Conservation (phyloP, 2,329 filamentous ascomycete species). For the Colletotrichum graminicola region DNA sequence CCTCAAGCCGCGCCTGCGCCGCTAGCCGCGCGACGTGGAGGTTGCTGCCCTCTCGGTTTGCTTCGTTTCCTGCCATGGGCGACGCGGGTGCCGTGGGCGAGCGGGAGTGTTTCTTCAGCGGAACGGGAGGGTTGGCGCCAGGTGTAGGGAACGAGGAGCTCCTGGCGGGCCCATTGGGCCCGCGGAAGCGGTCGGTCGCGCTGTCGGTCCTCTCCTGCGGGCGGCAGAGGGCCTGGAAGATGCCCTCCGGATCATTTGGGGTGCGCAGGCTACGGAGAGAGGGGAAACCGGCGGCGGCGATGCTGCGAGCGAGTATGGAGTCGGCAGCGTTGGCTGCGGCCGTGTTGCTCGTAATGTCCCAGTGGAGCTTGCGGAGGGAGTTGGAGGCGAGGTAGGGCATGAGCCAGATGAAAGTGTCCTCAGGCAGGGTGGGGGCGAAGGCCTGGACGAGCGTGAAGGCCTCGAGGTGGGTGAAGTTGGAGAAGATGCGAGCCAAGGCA, state of each 20-base stretch:
- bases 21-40: slow-evolving; percentile 68
- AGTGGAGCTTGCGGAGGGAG: slow-evolving; percentile 68
- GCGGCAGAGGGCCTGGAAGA: slow-evolving; percentile 76
- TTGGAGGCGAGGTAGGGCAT: slow-evolving; percentile 73
- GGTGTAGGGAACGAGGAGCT: slow-evolving; percentile 41
- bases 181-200: slow-evolving; percentile 61
- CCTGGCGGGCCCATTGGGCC: slow-evolving; percentile 34
- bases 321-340: slow-evolving; percentile 64
- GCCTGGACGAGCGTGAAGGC: slow-evolving; percentile 68
- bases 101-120: slow-evolving; percentile 49
- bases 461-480: slow-evolving; percentile 63
- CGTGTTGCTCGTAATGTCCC: slow-evolving; percentile 70
- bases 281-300: slow-evolving; percentile 73
- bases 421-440: slow-evolving; percentile 66
- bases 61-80: slow-evolving; percentile 39
- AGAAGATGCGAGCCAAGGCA: slow-evolving; percentile 69
- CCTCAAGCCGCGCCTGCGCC: slow-evolving; percentile 75
- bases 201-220: slow-evolving; percentile 69
- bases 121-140: slow-evolving; percentile 44
- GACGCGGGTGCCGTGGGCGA: slow-evolving; percentile 53
- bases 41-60: slow-evolving; percentile 55
- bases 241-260: slow-evolving; percentile 77
- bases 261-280: slow-evolving; percentile 69
- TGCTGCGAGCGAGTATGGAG: slow-evolving; percentile 72
- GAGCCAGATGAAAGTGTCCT: slow-evolving; percentile 69